These are phyloP conservation scores for Aureobasidium sp. DNA, from an alignment of 2,329 filamentous ascomycete genomes.

Conservation along the genomic window DNA sequence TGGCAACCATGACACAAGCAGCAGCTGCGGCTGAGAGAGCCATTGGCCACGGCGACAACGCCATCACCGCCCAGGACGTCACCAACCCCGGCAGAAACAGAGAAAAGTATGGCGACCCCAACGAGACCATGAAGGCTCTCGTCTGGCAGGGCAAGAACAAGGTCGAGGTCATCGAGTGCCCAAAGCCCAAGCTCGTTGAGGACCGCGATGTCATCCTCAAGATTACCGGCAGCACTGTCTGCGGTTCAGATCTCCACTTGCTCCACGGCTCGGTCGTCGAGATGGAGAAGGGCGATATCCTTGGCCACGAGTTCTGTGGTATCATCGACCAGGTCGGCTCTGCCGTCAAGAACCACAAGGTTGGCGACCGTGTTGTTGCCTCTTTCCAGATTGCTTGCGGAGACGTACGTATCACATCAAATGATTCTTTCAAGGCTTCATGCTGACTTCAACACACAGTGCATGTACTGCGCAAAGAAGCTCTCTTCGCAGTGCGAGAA, in stretches of 20 bases:
- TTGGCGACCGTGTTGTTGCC: conserved; percentile 59
- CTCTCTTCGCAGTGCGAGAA: conserved; percentile 70
- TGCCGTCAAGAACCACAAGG: conserved; percentile 34
- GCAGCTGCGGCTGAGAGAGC: conserved; percentile 58
- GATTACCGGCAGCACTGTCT: conserved; percentile 59
- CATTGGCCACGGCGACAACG: conserved; percentile 59
- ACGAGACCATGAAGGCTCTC: conserved; percentile 69
- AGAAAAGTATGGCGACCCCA: conserved; percentile 41
- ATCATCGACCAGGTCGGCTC: conserved; percentile 39
- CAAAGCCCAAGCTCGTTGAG: conserved; percentile 65
- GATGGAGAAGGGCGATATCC: conserved; percentile 42
- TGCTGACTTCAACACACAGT: conserved; percentile 27
- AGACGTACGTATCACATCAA: conserved; percentile 15
- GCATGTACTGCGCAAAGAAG: conserved; percentile 72
- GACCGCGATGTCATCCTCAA: conserved; percentile 70
- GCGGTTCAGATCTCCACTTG: conserved; percentile 53
- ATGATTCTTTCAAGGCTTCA: neutral
- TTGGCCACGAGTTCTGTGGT: conserved; percentile 46
- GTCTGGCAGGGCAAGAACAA: conserved; percentile 76
- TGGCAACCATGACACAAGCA: conserved; percentile 48
- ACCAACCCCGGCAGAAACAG: conserved; percentile 48
- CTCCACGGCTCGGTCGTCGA: conserved; percentile 41
- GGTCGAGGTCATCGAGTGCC: conserved; percentile 60
- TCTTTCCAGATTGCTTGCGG: conserved; percentile 74
- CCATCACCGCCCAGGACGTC: conserved; percentile 59